Base-by-base conservation (phyloP, 345 rosid genomes). In the Geranium brycei region DNA sequence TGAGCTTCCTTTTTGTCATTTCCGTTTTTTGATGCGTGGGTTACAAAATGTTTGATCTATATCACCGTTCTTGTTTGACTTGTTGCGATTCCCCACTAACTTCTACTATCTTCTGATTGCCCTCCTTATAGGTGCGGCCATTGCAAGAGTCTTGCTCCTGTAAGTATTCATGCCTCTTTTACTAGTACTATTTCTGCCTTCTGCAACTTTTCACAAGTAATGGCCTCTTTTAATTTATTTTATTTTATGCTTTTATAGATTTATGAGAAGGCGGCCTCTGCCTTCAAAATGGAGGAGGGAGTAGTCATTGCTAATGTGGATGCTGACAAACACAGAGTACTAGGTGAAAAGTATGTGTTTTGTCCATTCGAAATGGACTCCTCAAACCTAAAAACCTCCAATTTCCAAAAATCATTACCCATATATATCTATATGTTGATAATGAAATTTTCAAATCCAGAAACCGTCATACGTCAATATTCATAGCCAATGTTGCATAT, bases 131-230 rank as follows among this genome's bases (percentile, higher is more conserved):
- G 99, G 99, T 95, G 99, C 74, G 99, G 99, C 60, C 99, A 95
- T 71, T 95, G 99, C 85, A 91, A 95, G 74, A 78, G 62, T 58
- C 96, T 95, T 32, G 99, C 99, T 78, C 99, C 99, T 63, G 97
- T 93, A 85, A 73, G 89, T 72, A 17, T 30, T 55, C 51, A 6
- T 70, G 18, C 31, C 62, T 10, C 64, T 64, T 67, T 56, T 1
- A 19, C 18, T n/a, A 35, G 28, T 55, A 47, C 28, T 11, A 51
- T n/a, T 23, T 5, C 23, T 32, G 57, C 62, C 35, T 59, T 19
- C 31, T 68, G 56, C 19, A 15, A 47, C 63, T 63, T 0, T 51
- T 41, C 47, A 56, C 8, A n/a, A 19, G 4, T 62, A 41, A 18
- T 68, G 19, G 65, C 68, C 35, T 69, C 30, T 31, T 64, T 59